Evolutionary conservation across 2,329 filamentous ascomycete genomes (phyloP), one percentile per base, ranked within the genome.

Genomic region (Cladosporium sp.): DNA sequence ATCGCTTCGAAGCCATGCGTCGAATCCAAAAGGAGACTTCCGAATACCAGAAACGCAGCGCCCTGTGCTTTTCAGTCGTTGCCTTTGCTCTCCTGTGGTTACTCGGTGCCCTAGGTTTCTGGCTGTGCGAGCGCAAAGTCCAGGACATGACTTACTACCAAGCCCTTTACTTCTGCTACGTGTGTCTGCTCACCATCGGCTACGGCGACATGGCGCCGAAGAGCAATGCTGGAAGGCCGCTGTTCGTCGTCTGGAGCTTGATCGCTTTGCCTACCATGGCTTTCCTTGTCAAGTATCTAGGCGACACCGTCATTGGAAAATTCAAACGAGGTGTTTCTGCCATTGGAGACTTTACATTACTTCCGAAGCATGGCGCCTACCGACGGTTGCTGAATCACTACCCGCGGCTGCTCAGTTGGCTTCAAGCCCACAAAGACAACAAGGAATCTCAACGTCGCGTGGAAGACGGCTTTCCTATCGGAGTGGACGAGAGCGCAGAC

Each of bases 231-330:
- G 89, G 88, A 1, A 84, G 88, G 49, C 82, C 88, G 0, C 95
- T 96, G 66, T 96, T 95, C 61, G 88, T 96, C n/a, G 84, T 96
- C 50, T 96, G 91, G 91, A 88, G 85, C 11, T 68, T 96, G 1
- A 78, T 96, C 20, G 89, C 90, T 0, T 77, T 96, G 3, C 91
- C 91, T 0, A 91, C 88, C 2, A 91, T 91, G 79, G 95, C 91
- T 0, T 84, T 95, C 17, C 78, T 96, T 11, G 87, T 95, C 56
- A 86, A 83, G 9, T 87, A 91, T 58, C 86, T 93, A 53, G 88
- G 87, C 19, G 86, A 95, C 61, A 96, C 91, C 0, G 79, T 96
- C 17, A 84, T 96, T 11, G 70, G 72, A 2, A 75, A 73, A 34
- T 83, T 86, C 67, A 85, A 86, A 58, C 73, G 74, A n/a, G 79